Percentiles rank a stretch among this genome's conserved stretches.
Evolutionary conservation across 2,329 filamentous ascomycete species (phyloP).

Genomic region (Apiospora malaysiana): DNA sequence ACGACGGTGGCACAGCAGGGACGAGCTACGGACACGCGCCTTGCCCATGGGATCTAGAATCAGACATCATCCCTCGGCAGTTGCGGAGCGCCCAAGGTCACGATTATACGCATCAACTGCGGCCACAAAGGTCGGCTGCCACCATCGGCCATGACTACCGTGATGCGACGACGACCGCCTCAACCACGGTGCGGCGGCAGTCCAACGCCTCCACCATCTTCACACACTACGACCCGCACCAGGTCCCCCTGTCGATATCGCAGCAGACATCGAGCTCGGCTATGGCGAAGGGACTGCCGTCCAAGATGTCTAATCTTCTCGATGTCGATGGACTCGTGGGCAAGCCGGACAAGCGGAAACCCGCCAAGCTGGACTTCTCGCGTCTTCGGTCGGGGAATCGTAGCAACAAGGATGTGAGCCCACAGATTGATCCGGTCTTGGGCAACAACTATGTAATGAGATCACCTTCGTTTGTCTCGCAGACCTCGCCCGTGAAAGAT

Average conservation of each 20-base stretch:
- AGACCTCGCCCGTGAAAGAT: slow-evolving; percentile 37
- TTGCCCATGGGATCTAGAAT: slow-evolving; percentile 53
- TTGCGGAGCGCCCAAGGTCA: slow-evolving; percentile 33
- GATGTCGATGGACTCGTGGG: slow-evolving; percentile 48
- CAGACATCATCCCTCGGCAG: slow-evolving; percentile 49
- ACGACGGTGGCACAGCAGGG: slow-evolving; percentile 27
- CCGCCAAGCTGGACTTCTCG: slow-evolving; percentile 56
- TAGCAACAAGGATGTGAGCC: slow-evolving; percentile 42
- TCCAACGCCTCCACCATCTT: slow-evolving; percentile 59
- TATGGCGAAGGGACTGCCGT: slow-evolving; percentile 61
- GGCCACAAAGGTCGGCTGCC: slow-evolving; percentile 34
- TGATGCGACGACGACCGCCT: slow-evolving; percentile 46
- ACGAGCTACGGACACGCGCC: slow-evolving; percentile 29
- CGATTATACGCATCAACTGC: slow-evolving; percentile 28
- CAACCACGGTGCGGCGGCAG: slow-evolving; percentile 53
- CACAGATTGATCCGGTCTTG: slow-evolving; percentile 39
- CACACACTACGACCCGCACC: slow-evolving; percentile 63
- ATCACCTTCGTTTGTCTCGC: slow-evolving; percentile 51
- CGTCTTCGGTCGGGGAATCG: slow-evolving; percentile 45
- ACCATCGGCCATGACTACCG: slow-evolving; percentile 34
- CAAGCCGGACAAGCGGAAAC: slow-evolving; percentile 50
- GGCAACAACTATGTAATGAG: slow-evolving; percentile 45
- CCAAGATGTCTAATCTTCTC: slow-evolving; percentile 53
- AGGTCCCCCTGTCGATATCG: slow-evolving; percentile 61
- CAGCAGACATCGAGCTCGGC: slow-evolving; percentile 64